Percentiles rank a stretch among this genome's conserved stretches.
Evolutionary conservation across 768 basidiomycete genomes (phyloP).

Genomic region (Astraeus odoratus): DNA sequence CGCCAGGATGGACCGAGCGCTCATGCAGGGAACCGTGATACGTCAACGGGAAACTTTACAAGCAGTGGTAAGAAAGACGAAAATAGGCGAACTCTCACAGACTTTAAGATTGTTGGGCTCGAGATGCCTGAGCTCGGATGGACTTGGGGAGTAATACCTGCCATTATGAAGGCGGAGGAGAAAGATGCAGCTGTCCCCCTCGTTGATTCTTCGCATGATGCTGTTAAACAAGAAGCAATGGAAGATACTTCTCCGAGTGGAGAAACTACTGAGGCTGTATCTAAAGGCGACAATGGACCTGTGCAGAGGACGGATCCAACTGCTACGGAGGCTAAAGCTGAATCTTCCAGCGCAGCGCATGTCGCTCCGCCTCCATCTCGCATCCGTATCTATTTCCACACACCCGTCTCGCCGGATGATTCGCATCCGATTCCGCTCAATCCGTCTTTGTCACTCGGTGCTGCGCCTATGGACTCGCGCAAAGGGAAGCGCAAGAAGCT

Average conservation of each 20-base stretch:
- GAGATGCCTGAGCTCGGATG: constrained; percentile 78
- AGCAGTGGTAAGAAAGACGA: constrained; percentile 75
- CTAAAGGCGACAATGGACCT: constrained; percentile 15
- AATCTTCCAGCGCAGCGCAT: constrained; percentile 22
- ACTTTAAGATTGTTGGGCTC: constrained; percentile 94
- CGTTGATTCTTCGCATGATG: constrained; percentile 26
- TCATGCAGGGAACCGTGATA: constrained; percentile 46
- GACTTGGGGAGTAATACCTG: constrained; percentile 72
- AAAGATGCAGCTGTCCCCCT: constrained; percentile 29
- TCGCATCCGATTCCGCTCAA: constrained; percentile 66
- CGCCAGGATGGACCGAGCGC: constrained; percentile 29
- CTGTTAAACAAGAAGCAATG: constrained; percentile 27
- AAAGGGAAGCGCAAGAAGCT: constrained; percentile 87
- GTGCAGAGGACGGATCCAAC: constrained; percentile 21
- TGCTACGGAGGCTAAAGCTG: constrained; percentile 26
- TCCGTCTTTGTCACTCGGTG: constrained; percentile 31
- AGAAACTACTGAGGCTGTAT: constrained; percentile 14
- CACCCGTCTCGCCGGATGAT: constrained; percentile 78
- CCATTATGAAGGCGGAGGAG: constrained; percentile 29
- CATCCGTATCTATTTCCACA: constrained; percentile 89
- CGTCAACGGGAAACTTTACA: constrained; percentile 37
- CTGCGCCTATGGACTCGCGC: constrained; percentile 49
- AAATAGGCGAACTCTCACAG: constrained; percentile 87
- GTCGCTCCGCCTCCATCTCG: constrained; percentile 60
- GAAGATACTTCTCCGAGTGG: constrained; percentile 15